Conservation (phyloP, 306 rosid genomes). For the Clitoria ternatea region DNA sequence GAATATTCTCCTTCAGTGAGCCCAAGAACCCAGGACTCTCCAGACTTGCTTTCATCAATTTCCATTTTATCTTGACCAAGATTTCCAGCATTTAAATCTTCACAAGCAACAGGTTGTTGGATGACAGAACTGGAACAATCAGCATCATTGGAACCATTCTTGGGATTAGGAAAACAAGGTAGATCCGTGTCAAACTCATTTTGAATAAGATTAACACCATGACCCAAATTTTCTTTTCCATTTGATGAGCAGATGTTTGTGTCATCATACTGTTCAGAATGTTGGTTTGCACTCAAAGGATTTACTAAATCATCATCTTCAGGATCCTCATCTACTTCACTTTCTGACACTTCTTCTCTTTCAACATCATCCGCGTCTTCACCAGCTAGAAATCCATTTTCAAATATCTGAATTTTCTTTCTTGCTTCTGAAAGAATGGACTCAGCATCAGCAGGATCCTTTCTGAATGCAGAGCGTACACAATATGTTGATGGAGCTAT, state of each 20-base stretch:
- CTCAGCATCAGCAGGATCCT: constrained; percentile 92
- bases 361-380: constrained; percentile 92
- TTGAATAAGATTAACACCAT: constrained; percentile 40
- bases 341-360: constrained; percentile 90
- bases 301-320: constrained; percentile 78
- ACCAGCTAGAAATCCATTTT: constrained; percentile 81
- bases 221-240: constrained; percentile 51
- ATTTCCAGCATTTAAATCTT: constrained; percentile 34
- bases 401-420: constrained; percentile 92
- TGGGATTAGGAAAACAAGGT: constrained; percentile 45
- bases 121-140: constrained; percentile 38
- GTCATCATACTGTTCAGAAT: constrained; percentile 45
- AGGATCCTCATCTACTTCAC: constrained; percentile 96
- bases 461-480: constrained; percentile 81
- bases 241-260: constrained; percentile 41
- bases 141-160: constrained; percentile 53
- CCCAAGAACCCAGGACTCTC: constrained; percentile 98
- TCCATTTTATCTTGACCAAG: constrained; percentile 79
- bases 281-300: constrained; percentile 47
- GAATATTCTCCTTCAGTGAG: constrained; percentile 93
- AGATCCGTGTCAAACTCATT: constrained; percentile 55
- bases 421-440: constrained; percentile 85
- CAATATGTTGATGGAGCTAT: constrained; percentile 99
- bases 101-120: constrained; percentile 36
- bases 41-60: constrained; percentile 93